Evolutionary conservation across 331 rosid species (phyloP), one percentile per base, ranked within the genome.

Genomic region (Pyracantha coccinea): DNA sequence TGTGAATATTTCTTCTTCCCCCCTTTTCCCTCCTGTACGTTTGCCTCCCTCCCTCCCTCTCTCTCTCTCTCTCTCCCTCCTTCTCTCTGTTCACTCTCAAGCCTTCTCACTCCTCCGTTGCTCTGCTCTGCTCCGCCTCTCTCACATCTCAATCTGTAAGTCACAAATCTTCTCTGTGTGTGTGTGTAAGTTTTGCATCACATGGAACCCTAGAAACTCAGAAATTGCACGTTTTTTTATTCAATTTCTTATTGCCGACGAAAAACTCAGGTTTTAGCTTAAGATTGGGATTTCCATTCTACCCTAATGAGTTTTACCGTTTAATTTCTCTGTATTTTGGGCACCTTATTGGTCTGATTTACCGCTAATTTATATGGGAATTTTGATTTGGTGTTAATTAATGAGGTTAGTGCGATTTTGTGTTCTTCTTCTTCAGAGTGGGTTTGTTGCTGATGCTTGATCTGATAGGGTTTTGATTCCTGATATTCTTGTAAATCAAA

Each of bases 181-280:
- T n/a, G n/a, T n/a, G n/a, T n/a, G n/a, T 23, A 4, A 21, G 47
- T 66, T 57, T 50, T 44, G 32, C 62, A 69, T 69, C 67, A 7
- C 45, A 10, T 13, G 24, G 73, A 80, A 80, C 84, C 84, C 84
- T 75, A 77, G 81, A 71, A 74, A 80, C 71, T 67, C 73, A 54
- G 21, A n/a, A 73, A 27, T 17, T 27, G 60, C 13, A 9, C 41
- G 27, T 5, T 41, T 68, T 2, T 55, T 2, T 0, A 21, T 55
- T 32, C 20, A 72, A 10, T 58, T 72, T 59, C 4, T 73, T 19
- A 2, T 72, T 23, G 12, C n/a, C 29, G 41, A 58, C 20, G 7
- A 19, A 5, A 4, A 59, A 25, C 62, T 41, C 27, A 19, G 65
- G 59, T 25, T 19, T 6, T 5, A 16, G 58, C 38, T 41, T 24